Percentiles rank a stretch among this genome's conserved stretches.
These are phyloP conservation scores for Mucor indicus DNA, from an alignment of 371 early-diverging fungal genomes.

Conservation along the genomic window DNA sequence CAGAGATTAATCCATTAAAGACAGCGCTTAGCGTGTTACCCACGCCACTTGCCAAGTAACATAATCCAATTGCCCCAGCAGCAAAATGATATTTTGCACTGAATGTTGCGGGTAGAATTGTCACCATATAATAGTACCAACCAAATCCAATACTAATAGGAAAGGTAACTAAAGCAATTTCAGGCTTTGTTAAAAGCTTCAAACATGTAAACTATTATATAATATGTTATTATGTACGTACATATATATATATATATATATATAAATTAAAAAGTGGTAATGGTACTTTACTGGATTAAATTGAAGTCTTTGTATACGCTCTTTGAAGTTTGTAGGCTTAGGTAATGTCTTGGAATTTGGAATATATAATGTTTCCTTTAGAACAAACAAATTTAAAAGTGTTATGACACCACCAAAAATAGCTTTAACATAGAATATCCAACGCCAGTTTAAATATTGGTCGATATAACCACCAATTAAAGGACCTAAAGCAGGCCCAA, in stretches of 20 bases:
- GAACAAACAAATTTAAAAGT: slow-evolving; percentile 33
- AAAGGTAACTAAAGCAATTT: slow-evolving; percentile 20
- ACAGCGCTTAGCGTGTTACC: slow-evolving; percentile 46
- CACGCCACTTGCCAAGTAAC: slow-evolving; percentile 48
- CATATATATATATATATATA: too few species aligned
- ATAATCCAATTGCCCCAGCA: slow-evolving; percentile 45
- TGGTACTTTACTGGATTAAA: slow-evolving; percentile 34
- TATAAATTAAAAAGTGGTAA: too few species aligned
- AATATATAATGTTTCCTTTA: slow-evolving; percentile 53
- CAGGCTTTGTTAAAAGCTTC: slow-evolving; percentile 14
- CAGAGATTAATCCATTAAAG: slow-evolving; percentile 36
- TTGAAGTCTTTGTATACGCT: slow-evolving; percentile 18
- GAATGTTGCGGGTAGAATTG: slow-evolving; percentile 43
- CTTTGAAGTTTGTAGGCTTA: background rate
- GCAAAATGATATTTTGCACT: slow-evolving; percentile 35
- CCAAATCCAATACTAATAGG: slow-evolving; percentile 43
- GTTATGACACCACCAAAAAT: slow-evolving; percentile 49
- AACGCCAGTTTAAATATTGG: slow-evolving; percentile 54
- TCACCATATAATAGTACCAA: slow-evolving; percentile 45
- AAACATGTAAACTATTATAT: slow-evolving; percentile 33
- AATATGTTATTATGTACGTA: too few species aligned
- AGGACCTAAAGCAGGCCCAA: slow-evolving; percentile 56
- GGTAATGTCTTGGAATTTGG: slow-evolving; percentile 13
- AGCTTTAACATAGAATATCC: slow-evolving; percentile 53
- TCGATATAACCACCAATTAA: slow-evolving; percentile 54